A percentile compares a stretch with the other conserved stretches of the same genome.
phyloP scores from a whole-genome alignment of 306 rosid species.

The Sophora flavescens region DNA sequence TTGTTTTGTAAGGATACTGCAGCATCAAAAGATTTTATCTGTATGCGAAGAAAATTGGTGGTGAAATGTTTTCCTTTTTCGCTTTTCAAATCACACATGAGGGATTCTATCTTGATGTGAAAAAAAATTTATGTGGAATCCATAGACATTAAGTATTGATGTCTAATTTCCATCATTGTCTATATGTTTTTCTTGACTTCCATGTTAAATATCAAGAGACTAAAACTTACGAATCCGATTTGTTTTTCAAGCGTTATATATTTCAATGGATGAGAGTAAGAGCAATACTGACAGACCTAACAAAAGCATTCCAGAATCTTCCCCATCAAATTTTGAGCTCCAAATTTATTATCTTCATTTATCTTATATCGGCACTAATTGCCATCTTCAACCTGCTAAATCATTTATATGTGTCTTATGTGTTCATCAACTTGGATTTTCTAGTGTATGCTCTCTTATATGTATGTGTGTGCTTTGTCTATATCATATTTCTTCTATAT shows the following conservation, averaged over 20 bases:
- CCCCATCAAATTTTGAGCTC: not conserved
- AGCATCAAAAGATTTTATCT: not conserved
- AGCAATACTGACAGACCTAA: not conserved
- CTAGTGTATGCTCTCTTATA: not conserved
- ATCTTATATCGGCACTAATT: not conserved
- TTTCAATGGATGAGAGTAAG: not conserved
- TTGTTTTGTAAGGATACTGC: not conserved
- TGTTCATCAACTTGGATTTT: conserved; percentile 3
- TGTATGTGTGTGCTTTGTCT: not conserved
- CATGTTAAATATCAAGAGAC: not conserved
- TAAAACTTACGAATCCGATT: not conserved
- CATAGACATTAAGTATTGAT: no score
- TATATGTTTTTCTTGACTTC: not conserved
- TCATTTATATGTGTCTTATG: not conserved
- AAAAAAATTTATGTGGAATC: no score
- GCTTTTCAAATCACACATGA: not conserved
- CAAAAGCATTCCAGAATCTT: not conserved
- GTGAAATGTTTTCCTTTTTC: not conserved
- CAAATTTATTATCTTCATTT: not conserved
- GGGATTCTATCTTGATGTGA: no score
- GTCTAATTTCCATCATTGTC: not conserved
- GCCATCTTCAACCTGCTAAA: not conserved
- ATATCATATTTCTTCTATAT: not conserved
- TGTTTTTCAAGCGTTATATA: not conserved
- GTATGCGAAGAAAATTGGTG: not conserved